Base-by-base conservation (phyloP, 805 yeast genomes). In the Hanseniaspora pseudoguilliermondii region DNA sequence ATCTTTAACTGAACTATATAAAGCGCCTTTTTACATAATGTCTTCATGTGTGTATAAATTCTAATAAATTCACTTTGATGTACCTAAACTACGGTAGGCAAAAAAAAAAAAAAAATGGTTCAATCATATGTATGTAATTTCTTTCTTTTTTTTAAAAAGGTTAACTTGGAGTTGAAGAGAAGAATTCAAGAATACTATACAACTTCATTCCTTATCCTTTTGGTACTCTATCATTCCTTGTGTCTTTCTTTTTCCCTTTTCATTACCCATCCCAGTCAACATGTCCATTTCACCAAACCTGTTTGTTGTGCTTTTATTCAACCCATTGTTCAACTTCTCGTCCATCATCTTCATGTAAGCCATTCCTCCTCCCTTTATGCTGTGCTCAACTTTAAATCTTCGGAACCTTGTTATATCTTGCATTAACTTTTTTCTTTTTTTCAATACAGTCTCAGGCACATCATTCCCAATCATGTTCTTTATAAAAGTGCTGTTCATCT, bases 371-470 rank as follows among this genome's bases (percentile, higher is more conserved):
- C 32, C 41, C 11, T 46, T 53, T 13, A 39, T 10, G 7, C 29
- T 20, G 9, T 46, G 21, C 29, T 46, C 50, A 8, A 53, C 35
- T n/a, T 53, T 53, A 32, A 32, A 46, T 32, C 56, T 36, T 25
- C 56, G 18, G 21, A 53, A 53, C 16, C 47, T 18, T 16, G 35
- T 25, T 4, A 53, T 44, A 16, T 53, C 56, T 7, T 53, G 23
- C 56, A 53, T 53, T 6, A 53, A n/a, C 7, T 15, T 15, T 13
- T 39, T 25, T 39, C 56, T 38, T 53, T 39, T 44, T 2, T 7
- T 13, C 34, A 38, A 16, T 18, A 46, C 11, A 2, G 9, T 21
- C 5, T 21, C 36, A 23, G 41, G n/a, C 6, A 20, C 36, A 18
- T 44, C 36, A n/a, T 21, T 9, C 7, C 21, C 23, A 16, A 5